Evolutionary conservation across 2,329 filamentous ascomycete species (phyloP), one percentile per base, ranked within the genome.

Genomic region (Chaetothyriales sp.): DNA sequence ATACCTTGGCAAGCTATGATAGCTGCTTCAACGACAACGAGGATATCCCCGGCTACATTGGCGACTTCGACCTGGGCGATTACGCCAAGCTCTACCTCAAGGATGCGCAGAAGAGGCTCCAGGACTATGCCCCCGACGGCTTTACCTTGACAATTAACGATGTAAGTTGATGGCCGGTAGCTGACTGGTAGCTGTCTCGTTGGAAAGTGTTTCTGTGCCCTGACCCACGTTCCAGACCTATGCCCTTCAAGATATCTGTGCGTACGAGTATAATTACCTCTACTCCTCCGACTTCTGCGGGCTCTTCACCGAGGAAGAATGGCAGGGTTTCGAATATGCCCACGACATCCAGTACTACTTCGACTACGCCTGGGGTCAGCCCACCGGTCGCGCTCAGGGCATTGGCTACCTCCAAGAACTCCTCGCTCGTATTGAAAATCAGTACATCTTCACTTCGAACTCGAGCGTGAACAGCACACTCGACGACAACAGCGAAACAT

Each of bases 241-340:
- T 56, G 65, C 65, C 19, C 65, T 69, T 65, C 66, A 57, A 53
- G 44, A 77, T 69, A 67, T 77, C 49, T 80, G 77, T 56, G 72
- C 74, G 2, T 80, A 79, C 58, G 77, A 80, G 61, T 66, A 65
- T 46, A 71, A 66, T 40, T 75, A 71, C 56, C 67, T 78, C 15
- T 73, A 73, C 18, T 63, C 62, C 51, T 77, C 72, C 3, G 67
- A 72, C 29, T 78, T 78, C 63, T 78, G 76, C 64, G 57, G 61
- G 18, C 67, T 78, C 22, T 78, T 79, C 64, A 78, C 75, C 0
- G 66, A 69, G 45, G 69, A 75, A 47, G 76, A 79, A 60, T 79
- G 76, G 76, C 63, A 67, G 18, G 74, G 73, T 18, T 79, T 75
- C 58, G 76, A 76, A 52, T 72, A 73, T 54, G 72, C 70, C 2